Percentiles rank a stretch among this genome's conserved stretches.
Evolutionary conservation across 176 grass and related monocot species (phyloP).

Genomic region (Oryza punctata): DNA sequence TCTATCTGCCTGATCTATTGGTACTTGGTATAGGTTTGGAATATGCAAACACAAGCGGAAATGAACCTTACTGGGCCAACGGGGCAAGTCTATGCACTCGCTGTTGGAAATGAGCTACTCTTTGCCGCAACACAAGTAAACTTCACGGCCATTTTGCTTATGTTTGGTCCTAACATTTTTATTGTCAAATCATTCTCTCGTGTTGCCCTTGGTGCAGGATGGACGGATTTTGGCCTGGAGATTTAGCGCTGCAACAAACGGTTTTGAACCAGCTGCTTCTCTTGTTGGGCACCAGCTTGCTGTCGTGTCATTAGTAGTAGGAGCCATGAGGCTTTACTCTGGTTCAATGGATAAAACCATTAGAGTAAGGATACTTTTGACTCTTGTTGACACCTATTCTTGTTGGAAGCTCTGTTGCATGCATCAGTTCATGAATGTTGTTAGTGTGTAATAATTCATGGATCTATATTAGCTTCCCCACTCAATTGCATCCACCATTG

Average conservation of each 20-base stretch:
- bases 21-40: constrained; percentile 73
- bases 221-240: constrained; percentile 91
- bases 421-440: too few species aligned
- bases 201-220: constrained; percentile 56
- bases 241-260: constrained; percentile 64
- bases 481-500: background rate
- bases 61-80: constrained; percentile 81
- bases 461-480: constrained; percentile 17
- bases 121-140: constrained; percentile 91
- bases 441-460: too few species aligned
- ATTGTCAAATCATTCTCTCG: constrained; percentile 26
- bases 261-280: constrained; percentile 81
- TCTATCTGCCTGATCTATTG: constrained; percentile 8
- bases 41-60: constrained; percentile 73
- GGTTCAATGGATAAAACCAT: constrained; percentile 95
- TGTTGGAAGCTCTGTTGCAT: background rate
- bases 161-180: constrained; percentile 2
- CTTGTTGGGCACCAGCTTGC: constrained; percentile 72
- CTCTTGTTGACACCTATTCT: constrained; percentile 12
- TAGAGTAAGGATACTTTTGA: constrained; percentile 60
- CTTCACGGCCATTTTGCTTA: background rate
- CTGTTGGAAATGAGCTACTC: constrained; percentile 72
- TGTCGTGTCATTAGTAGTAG: constrained; percentile 84
- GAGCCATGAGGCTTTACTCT: constrained; percentile 77
- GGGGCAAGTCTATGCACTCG: constrained; percentile 90